Conservation (phyloP, 169 alveolate genomes). For the Cyclospora cayetanensis region DNA sequence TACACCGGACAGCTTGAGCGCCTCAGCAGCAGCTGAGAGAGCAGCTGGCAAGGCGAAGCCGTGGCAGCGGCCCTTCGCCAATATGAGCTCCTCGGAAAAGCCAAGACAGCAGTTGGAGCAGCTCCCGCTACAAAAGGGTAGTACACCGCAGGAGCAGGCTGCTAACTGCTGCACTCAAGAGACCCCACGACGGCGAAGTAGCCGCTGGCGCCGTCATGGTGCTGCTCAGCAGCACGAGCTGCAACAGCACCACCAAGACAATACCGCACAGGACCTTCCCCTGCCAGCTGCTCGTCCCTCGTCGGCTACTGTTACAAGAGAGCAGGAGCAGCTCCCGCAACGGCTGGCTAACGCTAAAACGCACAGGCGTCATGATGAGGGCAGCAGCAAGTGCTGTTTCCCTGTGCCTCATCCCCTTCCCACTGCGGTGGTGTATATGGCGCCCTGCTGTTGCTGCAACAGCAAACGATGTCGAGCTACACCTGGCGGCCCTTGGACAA, state of each 20-base stretch:
- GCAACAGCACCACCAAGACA: not conserved
- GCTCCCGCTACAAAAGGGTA: no score
- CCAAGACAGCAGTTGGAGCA: not conserved
- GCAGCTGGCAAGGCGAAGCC: not conserved
- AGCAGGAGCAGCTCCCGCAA: not conserved
- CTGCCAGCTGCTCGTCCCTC: no score
- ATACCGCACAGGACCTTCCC: no score
- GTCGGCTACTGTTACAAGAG: not conserved
- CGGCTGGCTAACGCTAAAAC: not conserved
- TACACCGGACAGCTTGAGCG: no score
- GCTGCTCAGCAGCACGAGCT: conserved; percentile 9
- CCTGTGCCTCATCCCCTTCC: not conserved
- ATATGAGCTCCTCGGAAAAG: no score
- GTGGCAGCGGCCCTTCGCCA: not conserved
- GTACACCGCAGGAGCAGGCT: no score
- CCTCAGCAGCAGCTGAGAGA: not conserved
- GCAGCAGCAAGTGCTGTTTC: not conserved
- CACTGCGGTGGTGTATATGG: not conserved
- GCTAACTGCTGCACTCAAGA: not conserved
- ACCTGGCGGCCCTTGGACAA: not conserved
- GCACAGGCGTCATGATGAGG: not conserved
- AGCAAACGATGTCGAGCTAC: not conserved
- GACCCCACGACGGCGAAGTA: not conserved
- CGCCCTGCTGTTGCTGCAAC: not conserved
- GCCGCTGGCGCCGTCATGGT: conserved; percentile 3